These are phyloP conservation scores for Phytophthora idaei DNA, from an alignment of 352 stramenopile species.

Conservation along the genomic window DNA sequence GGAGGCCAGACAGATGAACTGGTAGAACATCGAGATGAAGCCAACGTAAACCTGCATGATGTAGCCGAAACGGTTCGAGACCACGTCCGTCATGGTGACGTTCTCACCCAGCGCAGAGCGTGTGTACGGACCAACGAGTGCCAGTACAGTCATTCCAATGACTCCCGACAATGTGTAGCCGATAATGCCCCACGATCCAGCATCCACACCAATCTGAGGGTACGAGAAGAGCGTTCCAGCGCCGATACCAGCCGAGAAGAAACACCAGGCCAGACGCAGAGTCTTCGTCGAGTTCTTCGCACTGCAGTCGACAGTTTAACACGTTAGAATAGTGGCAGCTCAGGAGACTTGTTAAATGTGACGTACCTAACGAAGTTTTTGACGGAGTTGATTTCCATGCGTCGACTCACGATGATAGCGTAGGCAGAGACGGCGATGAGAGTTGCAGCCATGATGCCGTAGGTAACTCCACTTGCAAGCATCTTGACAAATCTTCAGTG, in stretches of 20 bases:
- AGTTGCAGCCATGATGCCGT: constrained; percentile 66
- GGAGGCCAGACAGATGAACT: constrained; percentile 81
- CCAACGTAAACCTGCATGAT: constrained; percentile 72
- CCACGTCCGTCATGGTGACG: constrained; percentile 76
- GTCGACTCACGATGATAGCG: constrained; percentile 67
- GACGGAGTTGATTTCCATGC: constrained; percentile 56
- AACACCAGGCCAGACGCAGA: constrained; percentile 72
- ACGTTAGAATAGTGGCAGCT: neutral
- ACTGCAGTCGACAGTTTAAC: constrained; percentile 23
- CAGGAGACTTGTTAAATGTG: neutral
- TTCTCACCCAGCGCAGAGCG: constrained; percentile 69
- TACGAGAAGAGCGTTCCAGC: constrained; percentile 81
- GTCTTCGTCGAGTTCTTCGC: constrained; percentile 71
- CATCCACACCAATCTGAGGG: constrained; percentile 74
- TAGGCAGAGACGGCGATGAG: constrained; percentile 66
- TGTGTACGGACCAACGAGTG: constrained; percentile 57
- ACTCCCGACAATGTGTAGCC: constrained; percentile 74
- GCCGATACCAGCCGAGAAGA: constrained; percentile 80
- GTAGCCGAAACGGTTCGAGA: constrained; percentile 60
- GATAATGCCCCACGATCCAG: constrained; percentile 76
- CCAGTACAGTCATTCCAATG: constrained; percentile 62
- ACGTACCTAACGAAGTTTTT: constrained; percentile 69
- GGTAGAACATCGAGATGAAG: constrained; percentile 77
- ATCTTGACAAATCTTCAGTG: constrained; percentile 31
- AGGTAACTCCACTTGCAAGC: constrained; percentile 53